Conservation (phyloP, 352 stramenopile species). For the Peronospora destructor region DNA sequence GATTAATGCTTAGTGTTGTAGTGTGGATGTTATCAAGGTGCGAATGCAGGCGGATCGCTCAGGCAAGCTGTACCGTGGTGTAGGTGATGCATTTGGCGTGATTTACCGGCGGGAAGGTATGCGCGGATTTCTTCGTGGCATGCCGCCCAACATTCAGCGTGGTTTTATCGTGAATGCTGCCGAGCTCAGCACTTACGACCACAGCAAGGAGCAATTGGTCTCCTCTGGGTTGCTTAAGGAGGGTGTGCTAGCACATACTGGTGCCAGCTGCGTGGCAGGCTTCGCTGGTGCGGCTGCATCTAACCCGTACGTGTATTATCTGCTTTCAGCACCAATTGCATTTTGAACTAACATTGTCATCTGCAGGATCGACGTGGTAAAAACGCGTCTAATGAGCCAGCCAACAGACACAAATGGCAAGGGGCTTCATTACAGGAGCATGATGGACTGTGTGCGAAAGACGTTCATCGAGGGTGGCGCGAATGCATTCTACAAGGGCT, state of each 20-base stretch:
- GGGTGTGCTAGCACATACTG: slow-evolving; percentile 63
- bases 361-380: slow-evolving; percentile 74
- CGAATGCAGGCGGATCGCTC: slow-evolving; percentile 77
- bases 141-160: slow-evolving; percentile 80
- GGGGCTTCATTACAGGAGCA: slow-evolving; percentile 56
- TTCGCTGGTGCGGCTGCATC: slow-evolving; percentile 68
- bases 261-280: slow-evolving; percentile 65
- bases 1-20: slow-evolving; percentile 19
- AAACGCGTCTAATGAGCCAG: slow-evolving; percentile 80
- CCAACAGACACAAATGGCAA: slow-evolving; percentile 47
- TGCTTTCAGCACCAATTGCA: neutral
- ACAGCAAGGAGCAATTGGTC: slow-evolving; percentile 75
- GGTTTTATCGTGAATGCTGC: slow-evolving; percentile 84
- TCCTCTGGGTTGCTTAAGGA: slow-evolving; percentile 53
- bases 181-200: slow-evolving; percentile 82
- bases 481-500: slow-evolving; percentile 79
- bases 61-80: slow-evolving; percentile 58
- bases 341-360: slow-evolving; percentile 7
- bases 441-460: slow-evolving; percentile 62
- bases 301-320: slow-evolving; percentile 46
- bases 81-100: slow-evolving; percentile 56
- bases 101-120: slow-evolving; percentile 73
- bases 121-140: slow-evolving; percentile 68
- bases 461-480: slow-evolving; percentile 63
- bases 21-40: slow-evolving; percentile 86